phyloP scores from a whole-genome alignment of 2,329 filamentous ascomycete species.

The Talaromyces sp. region DNA sequence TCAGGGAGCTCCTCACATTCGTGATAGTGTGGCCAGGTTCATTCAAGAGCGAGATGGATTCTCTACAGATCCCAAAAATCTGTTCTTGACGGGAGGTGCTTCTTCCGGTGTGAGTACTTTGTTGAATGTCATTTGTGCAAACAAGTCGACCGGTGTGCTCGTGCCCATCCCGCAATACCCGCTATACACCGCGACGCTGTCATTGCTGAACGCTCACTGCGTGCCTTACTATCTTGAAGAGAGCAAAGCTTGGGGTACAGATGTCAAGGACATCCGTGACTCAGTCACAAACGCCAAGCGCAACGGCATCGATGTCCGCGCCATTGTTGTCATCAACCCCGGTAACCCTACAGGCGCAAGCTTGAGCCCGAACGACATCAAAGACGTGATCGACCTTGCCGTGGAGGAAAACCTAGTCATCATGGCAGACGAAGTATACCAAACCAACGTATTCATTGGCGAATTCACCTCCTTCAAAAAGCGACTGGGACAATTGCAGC shows the following conservation, averaged over 20 bases:
- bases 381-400: conserved; percentile 80
- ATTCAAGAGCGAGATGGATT: conserved; percentile 91
- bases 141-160: conserved; percentile 73
- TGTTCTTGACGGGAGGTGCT: conserved; percentile 89
- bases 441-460: conserved; percentile 95
- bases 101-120: conserved; percentile 94
- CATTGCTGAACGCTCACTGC: conserved; percentile 76
- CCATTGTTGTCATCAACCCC: conserved; percentile 96
- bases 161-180: conserved; percentile 98
- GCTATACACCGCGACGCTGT: conserved; percentile 89
- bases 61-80: conserved; percentile 70
- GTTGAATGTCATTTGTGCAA: conserved; percentile 80
- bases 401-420: conserved; percentile 80
- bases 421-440: conserved; percentile 96
- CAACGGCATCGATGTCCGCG: conserved; percentile 79
- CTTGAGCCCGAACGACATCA: conserved; percentile 72
- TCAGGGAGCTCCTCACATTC: conserved; percentile 79
- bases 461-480: conserved; percentile 96
- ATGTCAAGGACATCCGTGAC: conserved; percentile 70
- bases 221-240: conserved; percentile 96
- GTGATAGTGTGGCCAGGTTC: conserved; percentile 86
- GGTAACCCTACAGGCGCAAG: conserved; percentile 95
- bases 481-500: conserved; percentile 73
- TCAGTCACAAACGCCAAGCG: conserved; percentile 70
- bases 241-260: conserved; percentile 78